These are phyloP conservation scores for Irpex rosettiformis DNA, from an alignment of 1,284 basidiomycete genomes.

Conservation along the genomic window DNA sequence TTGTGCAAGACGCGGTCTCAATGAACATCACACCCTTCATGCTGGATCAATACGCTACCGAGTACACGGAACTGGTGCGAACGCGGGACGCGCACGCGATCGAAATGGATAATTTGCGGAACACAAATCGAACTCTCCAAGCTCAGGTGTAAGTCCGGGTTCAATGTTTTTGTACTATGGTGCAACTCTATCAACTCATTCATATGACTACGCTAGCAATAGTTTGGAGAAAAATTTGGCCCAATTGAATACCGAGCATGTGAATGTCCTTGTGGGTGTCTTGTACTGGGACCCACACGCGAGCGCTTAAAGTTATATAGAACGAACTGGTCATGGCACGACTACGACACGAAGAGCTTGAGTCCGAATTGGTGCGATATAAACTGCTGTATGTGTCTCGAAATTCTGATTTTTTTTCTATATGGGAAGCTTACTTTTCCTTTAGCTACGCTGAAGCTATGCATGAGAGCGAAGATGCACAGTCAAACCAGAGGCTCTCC, in stretches of 20 bases:
- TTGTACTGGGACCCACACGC: not conserved
- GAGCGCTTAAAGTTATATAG: constrained; percentile 34
- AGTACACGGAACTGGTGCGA: constrained; percentile 74
- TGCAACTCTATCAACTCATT: not conserved
- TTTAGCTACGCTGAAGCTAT: constrained; percentile 84
- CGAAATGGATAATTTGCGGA: constrained; percentile 79
- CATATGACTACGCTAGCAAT: constrained; percentile 53
- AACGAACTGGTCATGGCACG: constrained; percentile 88
- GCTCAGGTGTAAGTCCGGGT: constrained; percentile 66
- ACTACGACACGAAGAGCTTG: constrained; percentile 85
- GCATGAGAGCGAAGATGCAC: constrained; percentile 79
- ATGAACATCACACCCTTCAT: constrained; percentile 88
- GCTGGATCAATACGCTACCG: constrained; percentile 84
- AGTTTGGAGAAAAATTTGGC: constrained; percentile 74
- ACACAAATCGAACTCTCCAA: constrained; percentile 73
- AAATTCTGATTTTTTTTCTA: constrained; percentile 29
- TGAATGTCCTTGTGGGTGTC: constrained; percentile 60
- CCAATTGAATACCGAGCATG: constrained; percentile 79
- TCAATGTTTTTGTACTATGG: not conserved
- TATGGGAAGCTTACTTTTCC: not conserved
- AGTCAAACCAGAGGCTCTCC: constrained; percentile 70
- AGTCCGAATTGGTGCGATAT: constrained; percentile 87
- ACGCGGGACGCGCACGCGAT: constrained; percentile 74
- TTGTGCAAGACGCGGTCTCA: constrained; percentile 82
- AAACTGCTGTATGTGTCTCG: constrained; percentile 89